Base-by-base conservation (phyloP, 352 stramenopile species). In the Pythium aristosporum region DNA sequence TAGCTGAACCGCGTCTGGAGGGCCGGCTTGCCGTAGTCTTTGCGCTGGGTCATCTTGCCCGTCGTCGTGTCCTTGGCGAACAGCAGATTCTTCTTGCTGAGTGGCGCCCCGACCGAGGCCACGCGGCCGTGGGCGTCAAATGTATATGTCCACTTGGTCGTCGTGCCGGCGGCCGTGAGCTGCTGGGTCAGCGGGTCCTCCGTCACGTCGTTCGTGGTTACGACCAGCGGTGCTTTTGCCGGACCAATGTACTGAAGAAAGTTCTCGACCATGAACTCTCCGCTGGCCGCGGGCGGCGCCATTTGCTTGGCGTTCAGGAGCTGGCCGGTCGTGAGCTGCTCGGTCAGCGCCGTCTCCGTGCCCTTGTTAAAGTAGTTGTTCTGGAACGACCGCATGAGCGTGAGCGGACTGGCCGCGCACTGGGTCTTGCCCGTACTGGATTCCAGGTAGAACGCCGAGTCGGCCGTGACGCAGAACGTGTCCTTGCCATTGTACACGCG, bases 311-410 rank as follows among this genome's bases (percentile, higher is more conserved):
- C 58, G 49, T 65, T 65, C 48, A 50, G 43, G 11, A 65, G 48
- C 28, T 65, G 51, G 16, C 58, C 58, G 58, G 58, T 65, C 12
- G 23, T 28, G 18, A 65, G 58, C 49, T 65, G 48, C 15, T 65
- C 58, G 37, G 48, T 44, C 58, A 65, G 36, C 3, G 37, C 37
- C 12, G 44, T 65, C 21, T 65, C 58, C 0, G 58, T 52, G 47
- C 58, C 58, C 41, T 65, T 65, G 58, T 59, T 65, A 25, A 59
- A 65, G 30, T 46, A 65, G 49, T 65, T 65, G 58, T 65, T 65
- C 28, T 65, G 48, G 48, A 59, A 58, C 58, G 58, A 34, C 5
- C 58, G 58, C 30, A 59, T 10, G 12, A 65, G 49, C 25, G 58
- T 59, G 13, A 65, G 49, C 1, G 58, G 48, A 46, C 58, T 59